phyloP scores from a whole-genome alignment of 2,329 filamentous ascomycete species.

The Hansfordia pulvinata region DNA sequence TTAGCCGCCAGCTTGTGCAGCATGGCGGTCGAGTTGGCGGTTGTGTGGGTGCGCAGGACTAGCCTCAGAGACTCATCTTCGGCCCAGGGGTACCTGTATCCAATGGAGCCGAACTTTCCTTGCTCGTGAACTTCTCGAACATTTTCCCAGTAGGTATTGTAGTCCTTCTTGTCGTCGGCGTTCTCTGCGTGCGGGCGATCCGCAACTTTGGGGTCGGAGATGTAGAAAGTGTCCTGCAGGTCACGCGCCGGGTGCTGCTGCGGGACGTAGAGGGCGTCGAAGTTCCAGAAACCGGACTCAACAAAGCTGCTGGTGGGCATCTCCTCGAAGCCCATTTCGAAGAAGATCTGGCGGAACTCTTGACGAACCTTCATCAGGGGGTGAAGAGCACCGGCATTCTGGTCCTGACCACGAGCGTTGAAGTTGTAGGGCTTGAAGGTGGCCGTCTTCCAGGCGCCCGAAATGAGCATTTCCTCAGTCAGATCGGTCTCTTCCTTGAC shows the following conservation, averaged over 20 bases:
- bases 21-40: constrained; percentile 80
- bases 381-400: constrained; percentile 47
- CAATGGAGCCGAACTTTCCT: constrained; percentile 88
- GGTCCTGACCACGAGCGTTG: constrained; percentile 42
- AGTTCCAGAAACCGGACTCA: constrained; percentile 97
- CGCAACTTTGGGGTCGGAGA: constrained; percentile 71
- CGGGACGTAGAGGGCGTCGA: constrained; percentile 90
- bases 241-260: constrained; percentile 97
- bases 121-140: constrained; percentile 77
- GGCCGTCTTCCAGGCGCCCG: constrained; percentile 82
- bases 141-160: constrained; percentile 79
- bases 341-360: constrained; percentile 97
- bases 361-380: constrained; percentile 87
- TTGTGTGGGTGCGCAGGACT: constrained; percentile 92
- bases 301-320: constrained; percentile 93
- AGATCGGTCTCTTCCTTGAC: constrained; percentile 90
- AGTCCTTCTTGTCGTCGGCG: constrained; percentile 48
- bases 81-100: constrained; percentile 91
- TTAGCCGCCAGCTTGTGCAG: constrained; percentile 77
- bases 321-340: constrained; percentile 97
- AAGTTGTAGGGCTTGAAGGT: constrained; percentile 65
- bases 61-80: constrained; percentile 75
- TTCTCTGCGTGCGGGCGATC: constrained; percentile 50
- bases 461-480: constrained; percentile 82
- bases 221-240: constrained; percentile 97